Conservation (phyloP, 805 yeast species). For the Nakazawaea wickerhamii region DNA sequence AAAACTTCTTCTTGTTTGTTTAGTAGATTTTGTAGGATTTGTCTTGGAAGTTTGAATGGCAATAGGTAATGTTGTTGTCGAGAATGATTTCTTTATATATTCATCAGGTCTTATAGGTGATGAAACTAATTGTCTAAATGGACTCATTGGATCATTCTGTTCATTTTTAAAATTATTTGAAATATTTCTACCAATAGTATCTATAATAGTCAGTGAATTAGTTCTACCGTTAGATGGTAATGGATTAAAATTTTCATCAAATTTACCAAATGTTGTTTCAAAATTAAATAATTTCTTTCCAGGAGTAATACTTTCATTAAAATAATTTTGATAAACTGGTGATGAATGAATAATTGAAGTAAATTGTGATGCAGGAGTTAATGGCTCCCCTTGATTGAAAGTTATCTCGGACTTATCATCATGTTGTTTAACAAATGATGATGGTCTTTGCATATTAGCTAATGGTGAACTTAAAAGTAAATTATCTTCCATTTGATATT, state of each 20-base stretch:
- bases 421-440: slow-evolving; percentile 11
- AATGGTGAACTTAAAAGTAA: slow-evolving; percentile 11
- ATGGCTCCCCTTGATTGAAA: slow-evolving; percentile 15
- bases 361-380: slow-evolving; percentile 27
- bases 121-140: slow-evolving; percentile 7
- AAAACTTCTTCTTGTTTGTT: background rate
- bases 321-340: slow-evolving; percentile 22
- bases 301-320: slow-evolving; percentile 6
- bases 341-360: slow-evolving; percentile 28
- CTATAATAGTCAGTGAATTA: slow-evolving; percentile 6
- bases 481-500: background rate
- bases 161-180: background rate
- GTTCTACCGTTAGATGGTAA: background rate
- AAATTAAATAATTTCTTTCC: slow-evolving; percentile 5
- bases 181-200: slow-evolving; percentile 7
- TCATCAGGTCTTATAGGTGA: slow-evolving; percentile 9
- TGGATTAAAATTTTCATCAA: slow-evolving; percentile 3
- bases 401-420: slow-evolving; percentile 1
- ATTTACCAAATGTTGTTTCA: slow-evolving; percentile 5
- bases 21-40: background rate
- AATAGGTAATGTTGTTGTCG: slow-evolving; percentile 8
- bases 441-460: slow-evolving; percentile 12
- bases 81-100: slow-evolving; percentile 8
- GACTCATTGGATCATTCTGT: background rate
- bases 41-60: background rate